Percentiles rank a stretch among this genome's conserved stretches.
Evolutionary conservation across 2,329 filamentous ascomycete genomes (phyloP).

Genomic region (Verticillium klebahnii): DNA sequence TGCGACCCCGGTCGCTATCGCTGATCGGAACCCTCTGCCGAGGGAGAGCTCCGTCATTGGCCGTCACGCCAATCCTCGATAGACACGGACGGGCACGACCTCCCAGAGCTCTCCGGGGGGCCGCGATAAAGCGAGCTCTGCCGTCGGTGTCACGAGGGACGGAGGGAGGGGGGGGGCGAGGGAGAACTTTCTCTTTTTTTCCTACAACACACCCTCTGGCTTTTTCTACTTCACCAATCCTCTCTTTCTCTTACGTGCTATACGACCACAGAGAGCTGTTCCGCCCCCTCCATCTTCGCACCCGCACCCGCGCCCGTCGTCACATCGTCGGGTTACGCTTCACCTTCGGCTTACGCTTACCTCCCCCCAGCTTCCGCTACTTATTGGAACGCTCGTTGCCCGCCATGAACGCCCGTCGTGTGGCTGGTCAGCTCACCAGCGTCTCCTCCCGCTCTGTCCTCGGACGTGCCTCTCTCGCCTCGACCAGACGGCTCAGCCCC

Average conservation of each 20-base stretch:
- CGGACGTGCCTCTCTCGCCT: not conserved
- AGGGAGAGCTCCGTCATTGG: not conserved
- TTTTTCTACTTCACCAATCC: not conserved
- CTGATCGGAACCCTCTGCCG: not conserved
- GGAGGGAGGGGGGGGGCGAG: not conserved
- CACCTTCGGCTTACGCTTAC: not conserved
- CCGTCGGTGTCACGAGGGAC: not conserved
- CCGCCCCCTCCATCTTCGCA: conserved; percentile 1
- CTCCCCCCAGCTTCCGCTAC: not conserved
- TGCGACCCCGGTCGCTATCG: not conserved
- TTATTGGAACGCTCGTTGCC: not conserved
- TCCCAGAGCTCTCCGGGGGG: not conserved
- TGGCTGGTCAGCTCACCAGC: conserved; percentile 4
- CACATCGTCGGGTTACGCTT: not conserved
- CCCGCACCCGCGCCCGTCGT: conserved; percentile 8
- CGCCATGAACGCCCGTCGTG: conserved; percentile 9
- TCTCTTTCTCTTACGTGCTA: not conserved
- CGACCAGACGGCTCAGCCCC: conserved; percentile 8
- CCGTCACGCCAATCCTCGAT: not conserved
- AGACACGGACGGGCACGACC: too few relatives aligned
- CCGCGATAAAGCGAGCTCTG: not conserved
- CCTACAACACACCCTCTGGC: not conserved
- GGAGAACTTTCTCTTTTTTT: not conserved
- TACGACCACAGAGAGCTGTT: not conserved
- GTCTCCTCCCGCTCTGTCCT: not conserved